A percentile compares a stretch with the other conserved stretches of the same genome.
phyloP scores from a whole-genome alignment of 768 basidiomycete species.

The Scleroderma bovista region DNA sequence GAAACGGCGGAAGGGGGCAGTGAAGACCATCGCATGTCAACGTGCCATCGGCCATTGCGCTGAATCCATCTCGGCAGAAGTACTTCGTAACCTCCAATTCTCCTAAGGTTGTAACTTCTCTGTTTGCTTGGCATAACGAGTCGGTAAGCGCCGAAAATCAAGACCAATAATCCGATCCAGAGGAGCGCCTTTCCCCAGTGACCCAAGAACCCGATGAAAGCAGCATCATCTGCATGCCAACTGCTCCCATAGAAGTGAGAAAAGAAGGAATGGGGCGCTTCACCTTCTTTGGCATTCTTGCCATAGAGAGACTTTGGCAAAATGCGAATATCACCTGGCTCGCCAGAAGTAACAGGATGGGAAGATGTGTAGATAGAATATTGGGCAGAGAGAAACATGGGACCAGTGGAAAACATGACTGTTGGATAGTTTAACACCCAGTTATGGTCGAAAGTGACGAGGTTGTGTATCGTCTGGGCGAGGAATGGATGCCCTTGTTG shows the following conservation, averaged over 20 bases:
- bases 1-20: conserved; percentile 39
- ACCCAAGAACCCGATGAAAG: conserved; percentile 91
- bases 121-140: conserved; percentile 51
- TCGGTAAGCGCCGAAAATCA: conserved; percentile 64
- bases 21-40: conserved; percentile 57
- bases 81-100: conserved; percentile 72
- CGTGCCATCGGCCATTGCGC: conserved; percentile 66
- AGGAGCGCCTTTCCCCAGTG: conserved; percentile 85
- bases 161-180: conserved; percentile 73
- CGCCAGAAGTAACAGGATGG: conserved; percentile 47
- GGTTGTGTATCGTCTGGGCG: conserved; percentile 88
- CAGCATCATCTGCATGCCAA: conserved; percentile 98
- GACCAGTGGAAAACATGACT: conserved; percentile 99
- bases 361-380: conserved; percentile 81
- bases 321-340: conserved; percentile 76
- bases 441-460: conserved; percentile 86
- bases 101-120: conserved; percentile 52
- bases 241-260: conserved; percentile 97
- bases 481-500: conserved; percentile 84
- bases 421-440: conserved; percentile 98
- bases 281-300: conserved; percentile 81
- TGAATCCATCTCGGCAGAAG: conserved; percentile 70
- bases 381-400: conserved; percentile 96
- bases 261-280: conserved; percentile 91
- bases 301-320: conserved; percentile 97